Evolutionary conservation across 106 monocot genomes (phyloP).

Genomic region (Gastrodia elata): DNA sequence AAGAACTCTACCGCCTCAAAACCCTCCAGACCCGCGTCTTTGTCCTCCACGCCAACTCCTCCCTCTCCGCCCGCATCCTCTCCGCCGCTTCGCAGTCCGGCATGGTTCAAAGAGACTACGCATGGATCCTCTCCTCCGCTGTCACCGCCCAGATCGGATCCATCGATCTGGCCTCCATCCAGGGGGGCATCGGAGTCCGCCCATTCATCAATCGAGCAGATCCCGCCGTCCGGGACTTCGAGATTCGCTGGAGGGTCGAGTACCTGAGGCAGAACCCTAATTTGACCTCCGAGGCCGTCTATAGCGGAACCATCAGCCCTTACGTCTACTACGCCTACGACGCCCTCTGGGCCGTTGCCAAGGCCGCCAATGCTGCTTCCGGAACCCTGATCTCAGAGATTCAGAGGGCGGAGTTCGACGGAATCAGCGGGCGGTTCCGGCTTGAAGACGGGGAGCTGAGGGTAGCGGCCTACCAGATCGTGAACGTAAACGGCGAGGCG

Average conservation of each 20-base stretch:
- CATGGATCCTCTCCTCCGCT: conserved; percentile 28
- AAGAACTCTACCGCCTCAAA: conserved; percentile 40
- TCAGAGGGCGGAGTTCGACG: conserved; percentile 14
- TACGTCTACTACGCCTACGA: conserved; percentile 57
- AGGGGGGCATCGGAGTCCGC: conserved; percentile 28
- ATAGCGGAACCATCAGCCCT: conserved; percentile 11
- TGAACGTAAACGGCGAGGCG: conserved; percentile 40
- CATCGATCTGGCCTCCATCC: conserved; percentile 13
- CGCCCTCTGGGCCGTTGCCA: conserved; percentile 46
- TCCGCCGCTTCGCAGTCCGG: conserved; percentile 1
- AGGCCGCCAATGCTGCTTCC: conserved; percentile 43
- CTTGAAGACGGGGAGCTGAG: conserved; percentile 30
- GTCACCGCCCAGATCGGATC: conserved; percentile 15
- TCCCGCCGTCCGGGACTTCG: conserved; percentile 9
- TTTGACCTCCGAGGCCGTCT: neutral
- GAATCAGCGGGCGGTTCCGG: conserved; percentile 36
- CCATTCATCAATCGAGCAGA: conserved; percentile 7
- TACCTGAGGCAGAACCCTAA: conserved; percentile 21
- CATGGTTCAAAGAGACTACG: conserved; percentile 21
- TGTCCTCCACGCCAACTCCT: conserved; percentile 23
- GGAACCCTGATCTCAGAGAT: too few relatives aligned
- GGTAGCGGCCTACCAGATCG: conserved; percentile 24
- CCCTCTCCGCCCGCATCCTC: conserved; percentile 14
- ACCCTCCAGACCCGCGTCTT: conserved; percentile 47
- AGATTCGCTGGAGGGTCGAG: conserved; percentile 20